A percentile compares a stretch with the other conserved stretches of the same genome.
Evolutionary conservation across 371 early-diverging fungal genomes (phyloP).

Genomic region (Phascolomyces articulosus): DNA sequence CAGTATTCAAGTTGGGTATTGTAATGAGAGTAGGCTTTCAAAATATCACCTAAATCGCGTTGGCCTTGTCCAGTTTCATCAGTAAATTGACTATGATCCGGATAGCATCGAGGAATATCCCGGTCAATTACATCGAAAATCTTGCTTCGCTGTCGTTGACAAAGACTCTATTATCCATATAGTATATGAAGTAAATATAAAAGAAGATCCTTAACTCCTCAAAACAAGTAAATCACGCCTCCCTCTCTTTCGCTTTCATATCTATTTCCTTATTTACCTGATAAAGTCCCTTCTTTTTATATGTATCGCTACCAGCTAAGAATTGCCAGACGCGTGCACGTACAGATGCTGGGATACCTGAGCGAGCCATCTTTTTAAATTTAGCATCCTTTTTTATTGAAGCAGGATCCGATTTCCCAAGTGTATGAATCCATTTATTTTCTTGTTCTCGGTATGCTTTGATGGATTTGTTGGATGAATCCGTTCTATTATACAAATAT

Average conservation of each 20-base stretch:
- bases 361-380: conserved; percentile 71
- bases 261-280: conserved; percentile 30
- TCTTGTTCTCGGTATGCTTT: conserved; percentile 55
- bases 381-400: conserved; percentile 53
- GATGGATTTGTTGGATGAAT: conserved; percentile 37
- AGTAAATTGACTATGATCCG: conserved; percentile 78
- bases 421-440: conserved; percentile 51
- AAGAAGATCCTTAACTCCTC: too few relatives aligned
- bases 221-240: too few relatives aligned
- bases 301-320: conserved; percentile 56
- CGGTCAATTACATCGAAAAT: conserved; percentile 83
- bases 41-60: conserved; percentile 67
- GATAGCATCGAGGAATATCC: conserved; percentile 85
- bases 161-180: conserved; percentile 9
- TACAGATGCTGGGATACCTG: conserved; percentile 76
- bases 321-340: conserved; percentile 78
- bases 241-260: too few relatives aligned
- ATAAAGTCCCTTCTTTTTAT: conserved; percentile 51
- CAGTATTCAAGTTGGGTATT: conserved; percentile 93
- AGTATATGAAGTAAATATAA: too few relatives aligned
- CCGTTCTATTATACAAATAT: conserved; percentile 16
- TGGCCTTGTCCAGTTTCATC: conserved; percentile 73
- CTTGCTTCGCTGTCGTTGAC: conserved; percentile 19
- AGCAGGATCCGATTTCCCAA: conserved; percentile 47
- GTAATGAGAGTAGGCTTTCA: conserved; percentile 90